Evolutionary conservation across 129 eudicot species (phyloP).

Genomic region (Glebionis coronaria): DNA sequence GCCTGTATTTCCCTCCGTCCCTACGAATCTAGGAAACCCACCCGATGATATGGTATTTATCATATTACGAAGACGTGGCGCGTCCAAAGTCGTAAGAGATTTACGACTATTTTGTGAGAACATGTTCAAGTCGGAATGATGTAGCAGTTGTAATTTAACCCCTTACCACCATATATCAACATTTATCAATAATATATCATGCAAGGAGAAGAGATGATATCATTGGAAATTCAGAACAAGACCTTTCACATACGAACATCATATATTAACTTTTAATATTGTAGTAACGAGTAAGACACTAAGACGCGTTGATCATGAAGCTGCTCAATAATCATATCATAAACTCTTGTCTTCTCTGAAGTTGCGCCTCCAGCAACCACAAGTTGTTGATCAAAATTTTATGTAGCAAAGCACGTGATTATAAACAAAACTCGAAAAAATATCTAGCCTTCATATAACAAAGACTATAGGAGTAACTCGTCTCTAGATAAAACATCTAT

Average conservation of each 20-base stretch:
- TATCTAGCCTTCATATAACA: constrained; percentile 11
- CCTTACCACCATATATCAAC: too few relatives aligned
- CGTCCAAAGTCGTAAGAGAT: too few relatives aligned
- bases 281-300: constrained; percentile 25
- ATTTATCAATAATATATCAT: neutral
- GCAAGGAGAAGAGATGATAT: constrained; percentile 10
- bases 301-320: constrained; percentile 99
- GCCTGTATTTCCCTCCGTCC: too few relatives aligned
- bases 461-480: neutral
- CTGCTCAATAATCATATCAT: constrained; percentile 98
- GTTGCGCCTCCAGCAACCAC: constrained; percentile 99
- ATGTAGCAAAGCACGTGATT: constrained; percentile 10
- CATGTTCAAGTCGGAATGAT: too few relatives aligned
- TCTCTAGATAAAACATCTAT: too few relatives aligned
- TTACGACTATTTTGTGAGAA: too few relatives aligned
- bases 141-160: too few relatives aligned
- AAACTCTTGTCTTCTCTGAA: constrained; percentile 93
- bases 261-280: constrained; percentile 3
- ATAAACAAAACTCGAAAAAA: constrained; percentile 9
- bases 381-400: constrained; percentile 30
- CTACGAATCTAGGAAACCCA: too few relatives aligned
- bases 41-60: too few relatives aligned
- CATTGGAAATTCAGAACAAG: constrained; percentile 14
- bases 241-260: constrained; percentile 14
- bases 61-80: too few relatives aligned